These are phyloP conservation scores for Macroventuria anomochaeta DNA, from an alignment of 2,329 filamentous ascomycete species.

Conservation along the genomic window DNA sequence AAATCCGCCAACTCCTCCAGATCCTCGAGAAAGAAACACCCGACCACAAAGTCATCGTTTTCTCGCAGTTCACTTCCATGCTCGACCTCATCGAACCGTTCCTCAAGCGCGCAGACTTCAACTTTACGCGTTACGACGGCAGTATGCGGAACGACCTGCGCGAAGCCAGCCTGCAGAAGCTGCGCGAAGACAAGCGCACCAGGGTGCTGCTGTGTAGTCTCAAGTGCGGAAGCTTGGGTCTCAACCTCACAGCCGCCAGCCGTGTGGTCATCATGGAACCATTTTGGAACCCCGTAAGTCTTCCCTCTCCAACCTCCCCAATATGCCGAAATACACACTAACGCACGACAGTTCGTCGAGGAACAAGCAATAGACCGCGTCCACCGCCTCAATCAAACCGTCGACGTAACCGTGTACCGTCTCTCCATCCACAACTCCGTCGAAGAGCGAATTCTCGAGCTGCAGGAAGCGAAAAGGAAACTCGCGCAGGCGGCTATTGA, in stretches of 20 bases:
- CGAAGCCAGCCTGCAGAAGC: constrained; percentile 79
- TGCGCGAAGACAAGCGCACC: constrained; percentile 76
- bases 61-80: constrained; percentile 98
- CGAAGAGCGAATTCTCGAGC: constrained; percentile 90
- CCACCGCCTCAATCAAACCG: constrained; percentile 94
- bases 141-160: constrained; percentile 92
- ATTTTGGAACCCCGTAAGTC: constrained; percentile 91
- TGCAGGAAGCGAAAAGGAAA: constrained; percentile 92
- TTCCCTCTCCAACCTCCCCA: not conserved
- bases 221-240: constrained; percentile 88
- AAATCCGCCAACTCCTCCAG: constrained; percentile 83
- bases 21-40: constrained; percentile 80
- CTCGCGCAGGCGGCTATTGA: constrained; percentile 93
- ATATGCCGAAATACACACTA: constrained; percentile 10
- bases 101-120: constrained; percentile 73
- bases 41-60: constrained; percentile 96
- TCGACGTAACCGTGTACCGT: constrained; percentile 94
- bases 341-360: constrained; percentile 76
- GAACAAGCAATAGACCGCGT: constrained; percentile 99
- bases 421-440: constrained; percentile 86
- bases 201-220: constrained; percentile 90
- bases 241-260: constrained; percentile 93
- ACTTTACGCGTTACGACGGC: constrained; percentile 90
- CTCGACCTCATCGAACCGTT: constrained; percentile 95
- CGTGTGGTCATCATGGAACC: constrained; percentile 95